A percentile compares a stretch with the other conserved stretches of the same genome.
phyloP scores from a whole-genome alignment of 169 alveolate genomes.

The Eimeria necatrix region DNA sequence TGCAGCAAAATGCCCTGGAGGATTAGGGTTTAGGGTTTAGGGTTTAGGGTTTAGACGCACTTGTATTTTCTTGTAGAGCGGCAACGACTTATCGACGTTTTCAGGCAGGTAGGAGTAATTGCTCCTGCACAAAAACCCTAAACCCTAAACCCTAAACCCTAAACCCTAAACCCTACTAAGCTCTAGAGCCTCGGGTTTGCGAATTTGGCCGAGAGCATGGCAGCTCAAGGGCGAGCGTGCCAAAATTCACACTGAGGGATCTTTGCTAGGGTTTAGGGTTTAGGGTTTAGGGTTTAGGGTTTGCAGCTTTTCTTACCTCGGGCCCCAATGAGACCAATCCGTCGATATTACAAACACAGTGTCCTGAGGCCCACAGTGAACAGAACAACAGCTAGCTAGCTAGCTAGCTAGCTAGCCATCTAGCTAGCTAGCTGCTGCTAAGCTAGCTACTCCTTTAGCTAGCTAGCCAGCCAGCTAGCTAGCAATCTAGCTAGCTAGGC shows the following conservation, averaged over 20 bases:
- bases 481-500: neutral
- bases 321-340: constrained; percentile 45
- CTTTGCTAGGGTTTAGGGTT: no score
- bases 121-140: constrained; percentile 26
- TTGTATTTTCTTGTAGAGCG: constrained; percentile 3
- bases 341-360: constrained; percentile 22
- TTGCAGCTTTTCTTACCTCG: neutral
- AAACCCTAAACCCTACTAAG: neutral
- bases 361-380: neutral
- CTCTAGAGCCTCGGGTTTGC: no score
- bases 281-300: constrained; percentile 32
- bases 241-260: no score
- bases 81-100: neutral
- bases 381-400: neutral
- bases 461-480: no score
- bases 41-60: constrained; percentile 8
- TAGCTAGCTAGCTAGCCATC: neutral
- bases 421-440: neutral
- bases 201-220: neutral
- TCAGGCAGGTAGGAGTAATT: neutral
- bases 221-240: no score
- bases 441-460: no score
- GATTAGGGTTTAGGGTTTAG: neutral
- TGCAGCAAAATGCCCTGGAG: neutral
- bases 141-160: neutral